Evolutionary conservation across 2,329 filamentous ascomycete species (phyloP).

Genomic region (Xylariaceae sp.): DNA sequence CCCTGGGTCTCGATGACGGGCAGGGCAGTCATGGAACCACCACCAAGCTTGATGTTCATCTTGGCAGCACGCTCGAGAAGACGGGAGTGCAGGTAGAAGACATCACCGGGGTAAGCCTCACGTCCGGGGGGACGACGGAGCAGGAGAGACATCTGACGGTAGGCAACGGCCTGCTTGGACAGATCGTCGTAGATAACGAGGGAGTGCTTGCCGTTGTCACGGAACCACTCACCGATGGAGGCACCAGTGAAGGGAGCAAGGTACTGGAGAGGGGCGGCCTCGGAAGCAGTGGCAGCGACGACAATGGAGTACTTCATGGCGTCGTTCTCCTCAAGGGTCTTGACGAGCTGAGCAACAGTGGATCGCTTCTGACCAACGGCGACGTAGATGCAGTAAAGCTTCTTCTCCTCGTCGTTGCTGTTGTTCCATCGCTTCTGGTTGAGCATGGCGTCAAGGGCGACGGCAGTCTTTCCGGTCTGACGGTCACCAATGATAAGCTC

Average conservation of each 20-base stretch:
- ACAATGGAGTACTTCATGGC: slow-evolving; percentile 97
- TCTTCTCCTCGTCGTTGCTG: slow-evolving; percentile 82
- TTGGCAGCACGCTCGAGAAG: slow-evolving; percentile 98
- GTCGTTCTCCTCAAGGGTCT: slow-evolving; percentile 99
- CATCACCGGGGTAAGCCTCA: slow-evolving; percentile 99
- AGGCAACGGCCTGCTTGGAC: slow-evolving; percentile 95
- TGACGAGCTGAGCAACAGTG: slow-evolving; percentile 97
- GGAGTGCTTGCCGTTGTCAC: slow-evolving; percentile 82
- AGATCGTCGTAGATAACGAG: slow-evolving; percentile 92
- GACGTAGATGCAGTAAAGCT: slow-evolving; percentile 99
- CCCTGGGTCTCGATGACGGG: slow-evolving; percentile 99
- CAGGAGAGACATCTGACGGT: slow-evolving; percentile 97
- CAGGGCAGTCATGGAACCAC: slow-evolving; percentile 94
- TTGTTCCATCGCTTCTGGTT: slow-evolving; percentile 99
- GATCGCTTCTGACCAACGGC: slow-evolving; percentile 99
- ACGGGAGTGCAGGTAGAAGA: slow-evolving; percentile 99
- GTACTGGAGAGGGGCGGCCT: slow-evolving; percentile 93
- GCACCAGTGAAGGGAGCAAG: slow-evolving; percentile 84
- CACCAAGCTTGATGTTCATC: slow-evolving; percentile 93
- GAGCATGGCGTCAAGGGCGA: slow-evolving; percentile 94
- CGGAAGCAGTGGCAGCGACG: slow-evolving; percentile 93
- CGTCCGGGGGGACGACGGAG: slow-evolving; percentile 96
- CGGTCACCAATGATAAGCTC: slow-evolving; percentile 99
- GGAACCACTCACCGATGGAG: slow-evolving; percentile 66
- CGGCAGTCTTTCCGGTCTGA: slow-evolving; percentile 99